Base-by-base conservation (phyloP, 441 rosid species). In the Capsella rubella region DNA sequence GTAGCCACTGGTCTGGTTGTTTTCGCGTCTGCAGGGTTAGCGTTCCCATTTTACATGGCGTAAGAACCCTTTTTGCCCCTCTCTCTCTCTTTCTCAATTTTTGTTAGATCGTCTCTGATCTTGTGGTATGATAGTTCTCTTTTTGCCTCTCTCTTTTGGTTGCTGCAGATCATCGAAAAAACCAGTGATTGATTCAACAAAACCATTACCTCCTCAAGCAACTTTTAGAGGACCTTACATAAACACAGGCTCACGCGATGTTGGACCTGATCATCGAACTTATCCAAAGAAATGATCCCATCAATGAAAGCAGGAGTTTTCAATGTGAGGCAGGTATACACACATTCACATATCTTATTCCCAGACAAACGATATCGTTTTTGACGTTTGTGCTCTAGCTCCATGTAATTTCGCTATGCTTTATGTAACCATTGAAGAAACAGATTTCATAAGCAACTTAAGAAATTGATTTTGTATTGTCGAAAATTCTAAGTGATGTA, bases 141-240 rank as follows among this genome's bases (percentile, higher is more conserved):
- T 32, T 50, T 21, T 50, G 62, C 27, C 8, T 43, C 25, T 42
- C 43, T 32, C 13, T 0, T 29, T 54, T 27, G 39, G 2, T 14
- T 74, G 27, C 87, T 75, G 25, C 86, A 90, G 98, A 76, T 87
- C 95, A 9, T 78, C 87, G 18, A 92, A 74, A 82, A 79, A 71
- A 50, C 90, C 96, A 6, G 93, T 92, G 64, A 87, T 93, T 14
- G 98, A 95, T 79, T 47, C 97, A 63, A 84, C 99, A 27, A 92
- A 92, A 79, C 87, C 97, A 0, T 79, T 95, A 63, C 91, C 97
- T 35, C 98, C 97, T 0, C 97, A 95, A 83, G 99, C 97, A 59
- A 90, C 99, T 60, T 95, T 90, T 55, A 81, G 99, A 69, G 98
- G 97, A 76, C 98, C 99, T 67, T 95, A 95, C 84, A 83, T 95